Base-by-base conservation (phyloP, 2,329 filamentous ascomycete species). In the Cercospora sojina region DNA sequence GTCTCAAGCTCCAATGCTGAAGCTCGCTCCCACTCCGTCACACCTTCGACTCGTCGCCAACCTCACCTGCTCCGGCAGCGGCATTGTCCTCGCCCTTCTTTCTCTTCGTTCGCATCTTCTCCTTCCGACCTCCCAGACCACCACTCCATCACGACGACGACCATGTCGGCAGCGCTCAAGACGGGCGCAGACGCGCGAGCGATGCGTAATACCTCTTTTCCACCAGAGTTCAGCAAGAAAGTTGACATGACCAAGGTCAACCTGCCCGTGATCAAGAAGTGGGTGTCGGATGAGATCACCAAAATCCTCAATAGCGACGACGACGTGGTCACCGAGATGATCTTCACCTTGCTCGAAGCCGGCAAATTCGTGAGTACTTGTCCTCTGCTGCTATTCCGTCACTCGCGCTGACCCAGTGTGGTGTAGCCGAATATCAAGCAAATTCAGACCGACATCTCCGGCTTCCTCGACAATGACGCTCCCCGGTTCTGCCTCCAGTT, bases 221-320 rank as follows among this genome's bases (percentile, higher is more conserved):
- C 95, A 55, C 86, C 90, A 7, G 93, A 97, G 77, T 99, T 98
- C 82, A 94, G 87, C 77, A 89, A 91, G 78, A 97, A 97, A 83
- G 95, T 99, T 71, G 93, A 99, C 83, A 97, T 96, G 87, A 88
- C 89, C 73, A 98, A 98, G 83, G 93, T 99, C 79, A 97, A 99
- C 77, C 84, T 97, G 59, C 92, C 96, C 79, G 91, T 99, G 64
- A 96, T 99, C 88, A 97, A 97, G 85, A 96, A 95, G 91, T 99
- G 95, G 95, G 97, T 98, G 77, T 91, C 92, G 4, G 87, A 89
- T 74, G 91, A 90, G 78, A 92, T 99, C 64, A 91, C 90, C 25
- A 90, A 92, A 65, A 94, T 98, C 57, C 82, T 98, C 49, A 91
- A 91, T n/a, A 91, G 87, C 72, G 95, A 99, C 74, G 95, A 99